Base-by-base conservation (phyloP, 1,284 basidiomycete species). In the Apiotrichum porosum region DNA sequence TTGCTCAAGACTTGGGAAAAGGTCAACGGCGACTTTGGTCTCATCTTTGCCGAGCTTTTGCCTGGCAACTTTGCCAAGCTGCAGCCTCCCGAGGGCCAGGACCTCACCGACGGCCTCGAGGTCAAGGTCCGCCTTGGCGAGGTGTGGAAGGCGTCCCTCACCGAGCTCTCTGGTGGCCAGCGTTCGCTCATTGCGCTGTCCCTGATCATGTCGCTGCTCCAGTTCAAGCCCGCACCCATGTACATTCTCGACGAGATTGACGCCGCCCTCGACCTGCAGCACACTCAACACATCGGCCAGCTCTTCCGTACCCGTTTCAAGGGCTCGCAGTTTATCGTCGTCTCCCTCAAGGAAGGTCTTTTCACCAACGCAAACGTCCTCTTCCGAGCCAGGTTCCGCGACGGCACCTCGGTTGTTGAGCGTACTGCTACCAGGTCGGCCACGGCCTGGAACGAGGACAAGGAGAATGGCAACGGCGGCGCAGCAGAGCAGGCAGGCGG, bases 191-290 rank as follows among this genome's bases (percentile, higher is more conserved):
- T 98, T 63, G 94, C 94, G 0, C 80, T 98, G 3, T 95, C 91
- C 10, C 80, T 98, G 41, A 97, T 98, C 78, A 94, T 98, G 92
- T 87, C 93, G 0, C 80, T 98, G 33, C 81, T 98, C 30, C 93
- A 97, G 73, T 97, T 97, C 81, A 97, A 97, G 69, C 92, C 94
- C 2, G 93, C 94, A n/a, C 95, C 92, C 0, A 94, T 98, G 90
- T 97, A 98, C 73, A 97, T 98, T 66, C 81, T 98, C 19, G 95
- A 98, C 75, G 95, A 98, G 75, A 95, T 98, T 61, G 92, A 97
- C 73, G 91, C 93, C 0, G 93, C 93, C 6, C 81, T 97, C 37
- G 94, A 98, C 75, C 77, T 97, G 19, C 92, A 89, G 39, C 93
- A 97, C 66, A 97, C 94, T 9, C 86, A 95, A 65, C 90, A 97